These are phyloP conservation scores for Talaromyces sp. DNA, from an alignment of 2,329 filamentous ascomycete genomes.

Conservation along the genomic window DNA sequence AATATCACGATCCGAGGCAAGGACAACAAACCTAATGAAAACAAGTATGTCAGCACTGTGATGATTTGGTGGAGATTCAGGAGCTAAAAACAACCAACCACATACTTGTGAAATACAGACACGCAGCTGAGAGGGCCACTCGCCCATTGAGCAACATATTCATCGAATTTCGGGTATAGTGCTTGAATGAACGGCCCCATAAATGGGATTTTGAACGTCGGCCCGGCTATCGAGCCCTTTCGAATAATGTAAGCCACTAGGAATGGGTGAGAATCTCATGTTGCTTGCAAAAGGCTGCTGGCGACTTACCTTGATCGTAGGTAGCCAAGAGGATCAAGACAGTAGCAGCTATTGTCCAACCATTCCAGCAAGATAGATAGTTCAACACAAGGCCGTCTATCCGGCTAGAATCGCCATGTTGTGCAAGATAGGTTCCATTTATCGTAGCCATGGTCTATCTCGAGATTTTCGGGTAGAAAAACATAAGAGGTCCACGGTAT, in stretches of 20 bases:
- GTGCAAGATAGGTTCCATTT: background rate
- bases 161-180: conserved; percentile 75
- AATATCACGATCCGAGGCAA: conserved; percentile 93
- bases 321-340: conserved; percentile 61
- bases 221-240: conserved; percentile 67
- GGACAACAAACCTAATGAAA: conserved; percentile 78
- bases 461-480: background rate
- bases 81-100: background rate
- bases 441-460: background rate
- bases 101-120: conserved; percentile 90
- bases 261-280: background rate
- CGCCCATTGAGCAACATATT: conserved; percentile 78
- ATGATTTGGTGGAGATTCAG: no score
- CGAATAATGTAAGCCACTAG: conserved; percentile 63
- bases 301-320: conserved; percentile 73
- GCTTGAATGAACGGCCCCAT: conserved; percentile 85
- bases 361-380: conserved; percentile 34
- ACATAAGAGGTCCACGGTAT: background rate
- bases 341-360: conserved; percentile 38
- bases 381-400: background rate
- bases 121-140: conserved; percentile 88
- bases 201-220: conserved; percentile 66
- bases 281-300: background rate
- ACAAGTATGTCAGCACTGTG: background rate
- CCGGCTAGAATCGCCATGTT: background rate